phyloP scores from a whole-genome alignment of 1,284 basidiomycete genomes.

The Trametes hirsuta region DNA sequence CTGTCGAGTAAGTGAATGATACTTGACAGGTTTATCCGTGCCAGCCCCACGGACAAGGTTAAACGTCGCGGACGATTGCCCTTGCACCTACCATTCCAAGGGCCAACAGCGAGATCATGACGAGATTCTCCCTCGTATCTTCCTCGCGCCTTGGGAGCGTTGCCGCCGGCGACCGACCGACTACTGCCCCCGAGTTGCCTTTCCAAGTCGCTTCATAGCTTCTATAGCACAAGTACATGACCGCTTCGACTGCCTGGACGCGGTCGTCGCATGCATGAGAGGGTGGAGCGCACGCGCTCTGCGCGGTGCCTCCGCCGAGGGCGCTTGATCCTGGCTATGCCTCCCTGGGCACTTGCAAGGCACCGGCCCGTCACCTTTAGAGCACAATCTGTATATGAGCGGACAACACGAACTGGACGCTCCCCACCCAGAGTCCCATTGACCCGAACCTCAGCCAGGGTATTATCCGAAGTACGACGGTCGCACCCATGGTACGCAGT shows the following conservation, averaged over 20 bases:
- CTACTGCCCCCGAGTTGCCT: conserved; percentile 12
- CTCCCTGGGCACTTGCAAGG: conserved; percentile 23
- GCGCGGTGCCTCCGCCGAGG: conserved; percentile 13
- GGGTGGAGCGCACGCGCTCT: background rate
- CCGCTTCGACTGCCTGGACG: conserved; percentile 13
- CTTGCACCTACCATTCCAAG: conserved; percentile 18
- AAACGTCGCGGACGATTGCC: conserved; percentile 30
- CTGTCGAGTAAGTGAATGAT: conserved; percentile 9
- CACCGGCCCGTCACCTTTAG: conserved; percentile 25
- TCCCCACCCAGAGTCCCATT: conserved; percentile 27
- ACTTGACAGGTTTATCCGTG: conserved; percentile 33
- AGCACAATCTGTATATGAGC: conserved; percentile 29
- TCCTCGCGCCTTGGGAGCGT: conserved; percentile 3
- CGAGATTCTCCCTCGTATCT: conserved; percentile 25
- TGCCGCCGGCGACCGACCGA: conserved; percentile 17
- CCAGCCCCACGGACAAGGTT: conserved; percentile 28
- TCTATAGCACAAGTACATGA: conserved; percentile 13
- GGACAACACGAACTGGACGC: conserved; percentile 10
- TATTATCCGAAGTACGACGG: conserved; percentile 35
- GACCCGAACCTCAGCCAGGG: conserved; percentile 35
- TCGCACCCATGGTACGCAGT: conserved; percentile 28
- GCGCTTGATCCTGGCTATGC: conserved; percentile 2
- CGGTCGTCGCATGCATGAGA: conserved; percentile 5
- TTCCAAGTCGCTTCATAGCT: conserved; percentile 15
- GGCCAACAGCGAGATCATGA: conserved; percentile 24